Evolutionary conservation across 352 stramenopile species (phyloP).

Genomic region (Globisporangium carolinianum): DNA sequence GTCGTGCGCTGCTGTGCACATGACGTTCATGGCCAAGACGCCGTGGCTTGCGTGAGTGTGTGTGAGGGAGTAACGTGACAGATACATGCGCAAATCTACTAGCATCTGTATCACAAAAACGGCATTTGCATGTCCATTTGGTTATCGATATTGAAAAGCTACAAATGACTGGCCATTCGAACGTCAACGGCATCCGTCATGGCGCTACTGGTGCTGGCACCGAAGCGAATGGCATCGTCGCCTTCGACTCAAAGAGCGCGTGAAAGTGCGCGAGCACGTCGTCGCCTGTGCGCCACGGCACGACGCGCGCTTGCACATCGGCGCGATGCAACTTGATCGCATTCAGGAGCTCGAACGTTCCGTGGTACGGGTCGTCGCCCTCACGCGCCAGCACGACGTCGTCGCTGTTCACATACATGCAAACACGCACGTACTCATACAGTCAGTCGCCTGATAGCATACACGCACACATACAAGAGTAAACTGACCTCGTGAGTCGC

Average conservation of each 20-base stretch:
- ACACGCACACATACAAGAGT: neutral
- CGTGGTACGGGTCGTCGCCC: constrained; percentile 15
- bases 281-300: constrained; percentile 40
- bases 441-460: no score
- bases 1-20: constrained; percentile 38
- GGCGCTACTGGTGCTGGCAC: neutral
- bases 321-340: constrained; percentile 27
- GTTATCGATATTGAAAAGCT: no score
- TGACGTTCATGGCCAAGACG: constrained; percentile 57
- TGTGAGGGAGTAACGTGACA: neutral
- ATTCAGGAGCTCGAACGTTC: constrained; percentile 27
- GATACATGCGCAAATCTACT: neutral
- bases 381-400: constrained; percentile 48
- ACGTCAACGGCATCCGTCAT: neutral
- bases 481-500: constrained; percentile 28
- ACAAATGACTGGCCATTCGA: neutral
- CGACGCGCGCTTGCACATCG: constrained; percentile 26
- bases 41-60: constrained; percentile 27
- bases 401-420: constrained; percentile 16
- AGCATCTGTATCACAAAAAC: neutral
- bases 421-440: neutral
- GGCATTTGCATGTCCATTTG: neutral
- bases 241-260: constrained; percentile 14
- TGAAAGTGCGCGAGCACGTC: constrained; percentile 39
- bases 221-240: neutral